Percentiles rank a stretch among this genome's conserved stretches.
phyloP scores from a whole-genome alignment of 768 basidiomycete species.

The Auriscalpium microsporum region DNA sequence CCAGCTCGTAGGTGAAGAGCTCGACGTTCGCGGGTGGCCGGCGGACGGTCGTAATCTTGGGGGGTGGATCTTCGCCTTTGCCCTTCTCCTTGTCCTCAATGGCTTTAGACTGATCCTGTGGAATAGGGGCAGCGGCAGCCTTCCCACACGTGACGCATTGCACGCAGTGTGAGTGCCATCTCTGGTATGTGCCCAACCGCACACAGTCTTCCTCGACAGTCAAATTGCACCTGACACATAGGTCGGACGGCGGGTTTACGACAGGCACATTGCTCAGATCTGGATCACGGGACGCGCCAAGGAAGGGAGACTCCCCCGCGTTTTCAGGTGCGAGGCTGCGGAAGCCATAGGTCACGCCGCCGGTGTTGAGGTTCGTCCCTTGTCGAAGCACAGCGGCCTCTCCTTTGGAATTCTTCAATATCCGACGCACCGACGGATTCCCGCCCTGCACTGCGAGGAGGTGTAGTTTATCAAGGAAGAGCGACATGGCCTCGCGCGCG shows the following conservation, averaged over 20 bases:
- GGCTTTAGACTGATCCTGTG: constrained; percentile 44
- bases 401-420: constrained; percentile 69
- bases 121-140: constrained; percentile 48
- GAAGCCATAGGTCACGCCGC: constrained; percentile 88
- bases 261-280: constrained; percentile 43
- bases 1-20: constrained; percentile 69
- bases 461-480: constrained; percentile 89
- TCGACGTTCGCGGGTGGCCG: constrained; percentile 76
- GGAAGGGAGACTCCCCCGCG: constrained; percentile 82
- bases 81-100: constrained; percentile 40
- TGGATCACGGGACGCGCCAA: constrained; percentile 35
- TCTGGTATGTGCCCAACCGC: constrained; percentile 87
- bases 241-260: constrained; percentile 77
- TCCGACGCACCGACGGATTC: constrained; percentile 66
- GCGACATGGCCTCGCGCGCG: constrained; percentile 74
- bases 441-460: constrained; percentile 81
- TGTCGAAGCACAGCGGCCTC: constrained; percentile 35
- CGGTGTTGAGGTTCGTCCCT: constrained; percentile 59
- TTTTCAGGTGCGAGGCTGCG: constrained; percentile 85
- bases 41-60: constrained; percentile 55
- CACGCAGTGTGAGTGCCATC: constrained; percentile 96
- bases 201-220: constrained; percentile 98
- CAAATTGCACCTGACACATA: constrained; percentile 79
- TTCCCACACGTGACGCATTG: constrained; percentile 77
- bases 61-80: constrained; percentile 35